These are phyloP conservation scores for Fusarium oligoseptatum DNA, from an alignment of 2,329 filamentous ascomycete genomes.

Conservation along the genomic window DNA sequence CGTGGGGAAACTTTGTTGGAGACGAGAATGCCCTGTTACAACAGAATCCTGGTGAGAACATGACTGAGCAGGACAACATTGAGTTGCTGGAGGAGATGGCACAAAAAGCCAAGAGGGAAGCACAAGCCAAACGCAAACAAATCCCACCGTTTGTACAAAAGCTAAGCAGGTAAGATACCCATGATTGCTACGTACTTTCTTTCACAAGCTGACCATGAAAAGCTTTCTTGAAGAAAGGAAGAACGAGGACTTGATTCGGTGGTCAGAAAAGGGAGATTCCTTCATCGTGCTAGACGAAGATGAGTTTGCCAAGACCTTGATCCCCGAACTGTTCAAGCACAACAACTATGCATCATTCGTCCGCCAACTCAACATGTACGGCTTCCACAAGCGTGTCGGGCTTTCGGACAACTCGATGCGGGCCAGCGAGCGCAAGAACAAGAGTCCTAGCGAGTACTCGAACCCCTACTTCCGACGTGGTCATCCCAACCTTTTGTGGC, in stretches of 20 bases:
- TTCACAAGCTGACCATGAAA: slow-evolving; percentile 37
- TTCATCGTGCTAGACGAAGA: slow-evolving; percentile 98
- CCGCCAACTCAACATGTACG: slow-evolving; percentile 95
- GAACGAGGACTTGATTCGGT: slow-evolving; percentile 94
- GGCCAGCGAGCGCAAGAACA: slow-evolving; percentile 95
- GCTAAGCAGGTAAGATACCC: slow-evolving; percentile 82
- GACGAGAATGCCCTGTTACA: slow-evolving; percentile 57
- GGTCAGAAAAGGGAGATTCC: slow-evolving; percentile 96
- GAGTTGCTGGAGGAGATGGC: slow-evolving; percentile 85
- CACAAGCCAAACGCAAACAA: slow-evolving; percentile 90
- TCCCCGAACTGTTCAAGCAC: slow-evolving; percentile 98
- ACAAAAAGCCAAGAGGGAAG: slow-evolving; percentile 85
- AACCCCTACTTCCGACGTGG: slow-evolving; percentile 97
- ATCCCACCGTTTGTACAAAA: slow-evolving; percentile 99
- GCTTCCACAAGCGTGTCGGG: slow-evolving; percentile 95
- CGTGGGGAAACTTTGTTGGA: slow-evolving; percentile 58
- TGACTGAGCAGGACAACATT: slow-evolving; percentile 75
- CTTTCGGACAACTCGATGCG: slow-evolving; percentile 98
- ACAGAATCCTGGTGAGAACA: slow-evolving; percentile 51
- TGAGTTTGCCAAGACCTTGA: slow-evolving; percentile 96
- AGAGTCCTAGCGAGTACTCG: slow-evolving; percentile 97
- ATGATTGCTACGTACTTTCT: not conserved
- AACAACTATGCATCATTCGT: slow-evolving; percentile 99
- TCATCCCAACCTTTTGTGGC: slow-evolving; percentile 91
- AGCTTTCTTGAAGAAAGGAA: slow-evolving; percentile 95